Evolutionary conservation across 805 yeast genomes (phyloP), one percentile per base, ranked within the genome.

Genomic region (Ogataea ganodermae): DNA sequence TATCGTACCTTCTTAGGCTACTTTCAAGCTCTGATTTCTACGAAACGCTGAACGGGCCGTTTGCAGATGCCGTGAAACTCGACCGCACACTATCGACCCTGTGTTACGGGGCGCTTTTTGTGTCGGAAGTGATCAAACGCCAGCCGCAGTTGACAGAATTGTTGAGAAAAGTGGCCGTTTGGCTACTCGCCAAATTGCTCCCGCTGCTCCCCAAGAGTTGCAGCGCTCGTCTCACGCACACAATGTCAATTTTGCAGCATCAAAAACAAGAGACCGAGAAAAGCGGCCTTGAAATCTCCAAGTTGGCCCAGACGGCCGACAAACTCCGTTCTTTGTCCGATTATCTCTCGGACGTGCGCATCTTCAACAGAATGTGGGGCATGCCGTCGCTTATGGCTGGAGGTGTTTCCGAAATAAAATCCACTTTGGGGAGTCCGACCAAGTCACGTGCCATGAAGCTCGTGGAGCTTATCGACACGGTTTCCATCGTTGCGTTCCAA

Each of bases 311-410:
- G 3, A 13, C 41, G 4, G 51, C 64, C 3, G 35, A 48, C 8
- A 65, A 59, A 35, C 37, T 63, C 23, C 50, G 55, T 28, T 38
- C 44, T 4, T 22, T 69, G 18, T 67, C 72, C 2, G 51, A 56
- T 3, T 69, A 69, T 40, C 41, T 69, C 3, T 58, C 71, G 12
- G 72, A 67, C 45, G 50, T 69, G 4, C 58, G 73, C 27, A 67
- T 68, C 18, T 69, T 69, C 52, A 62, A 65, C 43, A 53, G 73
- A 39, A 60, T 68, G 60, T 69, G 70, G 65, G 69, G 65, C 5
- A 41, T 65, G 17, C 68, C 71, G 12, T 59, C 59, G 20, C 40
- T 61, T 28, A 46, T 62, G 45, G 51, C 64, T 10, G 59, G 53
- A 46, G 58, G 61, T 14, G 36, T 58, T 9, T 30, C 56, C 8